A percentile compares a stretch with the other conserved stretches of the same genome.
These are phyloP conservation scores for Cinnamomum micranthum DNA, from an alignment of 164 flowering plant genomes.

Conservation along the genomic window DNA sequence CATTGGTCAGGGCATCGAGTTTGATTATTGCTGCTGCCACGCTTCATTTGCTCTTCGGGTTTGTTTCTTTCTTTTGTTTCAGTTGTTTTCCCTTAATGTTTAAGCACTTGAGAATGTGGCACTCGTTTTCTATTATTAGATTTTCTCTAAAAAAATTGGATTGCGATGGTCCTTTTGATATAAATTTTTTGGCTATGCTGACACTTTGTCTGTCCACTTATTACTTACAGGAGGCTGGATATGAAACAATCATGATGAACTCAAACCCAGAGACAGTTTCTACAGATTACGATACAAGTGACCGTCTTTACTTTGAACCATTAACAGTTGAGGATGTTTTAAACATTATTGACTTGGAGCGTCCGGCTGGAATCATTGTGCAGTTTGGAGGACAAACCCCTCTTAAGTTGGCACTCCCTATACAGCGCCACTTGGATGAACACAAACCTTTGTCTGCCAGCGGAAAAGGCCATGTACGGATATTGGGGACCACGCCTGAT, in stretches of 20 bases:
- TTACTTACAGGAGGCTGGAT: constrained; percentile 64
- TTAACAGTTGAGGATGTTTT: constrained; percentile 86
- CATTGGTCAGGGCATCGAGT: constrained; percentile 98
- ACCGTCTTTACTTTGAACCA: constrained; percentile 97
- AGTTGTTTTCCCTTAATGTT: background rate
- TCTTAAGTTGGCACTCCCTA: constrained; percentile 72
- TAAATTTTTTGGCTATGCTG: background rate
- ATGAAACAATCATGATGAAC: constrained; percentile 95
- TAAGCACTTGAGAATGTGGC: background rate
- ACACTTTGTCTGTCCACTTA: background rate
- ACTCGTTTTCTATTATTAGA: background rate
- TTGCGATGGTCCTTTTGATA: background rate
- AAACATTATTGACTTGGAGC: constrained; percentile 76
- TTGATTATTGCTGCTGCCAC: constrained; percentile 98
- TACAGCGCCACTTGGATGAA: constrained; percentile 69
- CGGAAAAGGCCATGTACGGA: constrained; percentile 61
- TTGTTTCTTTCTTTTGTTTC: constrained; percentile 13
- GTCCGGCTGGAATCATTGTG: constrained; percentile 90
- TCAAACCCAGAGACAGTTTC: constrained; percentile 98
- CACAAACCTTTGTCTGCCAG: constrained; percentile 47
- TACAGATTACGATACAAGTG: constrained; percentile 96
- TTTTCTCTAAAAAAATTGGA: background rate
- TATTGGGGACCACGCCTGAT: constrained; percentile 92
- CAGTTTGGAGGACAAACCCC: constrained; percentile 96
- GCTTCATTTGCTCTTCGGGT: constrained; percentile 97